A percentile compares a stretch with the other conserved stretches of the same genome.
Conservation (phyloP, 2,329 filamentous ascomycete species). For the Lecanicillium sp. region DNA sequence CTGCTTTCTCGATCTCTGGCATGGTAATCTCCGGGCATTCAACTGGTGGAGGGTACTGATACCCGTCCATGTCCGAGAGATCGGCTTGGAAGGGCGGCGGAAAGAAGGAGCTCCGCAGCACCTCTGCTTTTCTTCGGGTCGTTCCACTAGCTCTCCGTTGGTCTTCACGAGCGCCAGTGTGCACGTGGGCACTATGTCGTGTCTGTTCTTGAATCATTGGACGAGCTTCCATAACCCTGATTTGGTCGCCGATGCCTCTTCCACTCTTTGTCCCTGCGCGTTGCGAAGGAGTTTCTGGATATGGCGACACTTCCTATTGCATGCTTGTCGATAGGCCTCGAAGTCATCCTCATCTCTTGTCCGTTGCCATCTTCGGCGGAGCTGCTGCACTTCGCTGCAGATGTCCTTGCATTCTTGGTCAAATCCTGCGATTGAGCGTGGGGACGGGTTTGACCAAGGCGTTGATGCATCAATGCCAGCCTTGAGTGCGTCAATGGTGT, state of each 20-base stretch:
- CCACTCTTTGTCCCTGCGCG: conserved; percentile 3
- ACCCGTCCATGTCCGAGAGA: conserved; percentile 2
- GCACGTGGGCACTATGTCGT: neutral
- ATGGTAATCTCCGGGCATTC: neutral
- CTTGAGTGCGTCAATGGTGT: no score
- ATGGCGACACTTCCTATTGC: no score
- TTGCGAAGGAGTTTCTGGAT: no score
- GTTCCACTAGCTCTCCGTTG: neutral
- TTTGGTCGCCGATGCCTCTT: neutral
- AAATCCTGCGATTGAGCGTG: no score
- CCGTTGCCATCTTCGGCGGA: no score
- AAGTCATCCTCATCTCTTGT: no score
- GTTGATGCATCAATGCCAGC: no score
- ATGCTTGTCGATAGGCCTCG: no score
- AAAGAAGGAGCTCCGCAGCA: neutral
- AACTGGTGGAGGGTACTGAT: conserved; percentile 1
- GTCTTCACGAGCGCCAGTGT: neutral
- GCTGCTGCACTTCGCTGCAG: no score
- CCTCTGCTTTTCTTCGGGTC: conserved; percentile 2
- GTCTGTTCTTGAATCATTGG: conserved; percentile 2
- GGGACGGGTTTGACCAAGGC: no score
- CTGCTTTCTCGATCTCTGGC: conserved; percentile 4
- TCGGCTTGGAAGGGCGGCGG: neutral
- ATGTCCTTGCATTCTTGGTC: no score
- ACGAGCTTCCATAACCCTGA: conserved; percentile 1